Evolutionary conservation across 2,329 filamentous ascomycete species (phyloP).

Genomic region (Sordariomycetes sp.): DNA sequence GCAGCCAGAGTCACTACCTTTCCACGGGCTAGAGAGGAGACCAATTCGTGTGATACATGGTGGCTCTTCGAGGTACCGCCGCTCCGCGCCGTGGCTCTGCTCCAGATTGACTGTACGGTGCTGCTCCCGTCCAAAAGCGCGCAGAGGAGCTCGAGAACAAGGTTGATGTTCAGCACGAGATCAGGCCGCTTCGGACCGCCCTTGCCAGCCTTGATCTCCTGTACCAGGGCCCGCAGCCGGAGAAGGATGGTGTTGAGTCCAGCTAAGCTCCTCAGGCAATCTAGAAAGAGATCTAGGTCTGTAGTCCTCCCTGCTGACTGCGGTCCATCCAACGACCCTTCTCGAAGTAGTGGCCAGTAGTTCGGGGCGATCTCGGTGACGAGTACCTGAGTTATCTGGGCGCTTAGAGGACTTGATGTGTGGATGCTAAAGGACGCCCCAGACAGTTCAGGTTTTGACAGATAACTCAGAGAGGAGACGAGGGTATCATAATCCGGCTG

Average conservation of each 20-base stretch:
- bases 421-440: slow-evolving; percentile 12
- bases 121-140: slow-evolving; percentile 19
- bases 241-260: slow-evolving; percentile 67
- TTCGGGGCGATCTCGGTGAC: slow-evolving; percentile 65
- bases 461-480: slow-evolving; percentile 34
- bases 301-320: slow-evolving; percentile 9
- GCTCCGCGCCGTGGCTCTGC: neutral
- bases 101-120: slow-evolving; percentile 16
- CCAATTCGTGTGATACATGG: slow-evolving; percentile 21
- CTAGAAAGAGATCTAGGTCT: slow-evolving; percentile 38
- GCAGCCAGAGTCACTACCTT: slow-evolving; percentile 35
- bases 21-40: slow-evolving; percentile 32
- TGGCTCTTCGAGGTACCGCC: neutral
- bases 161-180: slow-evolving; percentile 25
- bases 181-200: slow-evolving; percentile 25
- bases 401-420: slow-evolving; percentile 48
- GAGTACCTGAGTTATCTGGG: slow-evolving; percentile 28
- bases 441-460: slow-evolving; percentile 19
- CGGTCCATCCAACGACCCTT: slow-evolving; percentile 18
- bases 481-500: slow-evolving; percentile 50
- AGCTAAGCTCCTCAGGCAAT: slow-evolving; percentile 57
- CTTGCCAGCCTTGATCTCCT: slow-evolving; percentile 27
- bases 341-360: slow-evolving; percentile 59
- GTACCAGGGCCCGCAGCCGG: slow-evolving; percentile 50
- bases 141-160: slow-evolving; percentile 29